phyloP scores from a whole-genome alignment of 2,329 filamentous ascomycete genomes.

The Aspergillus sp. region DNA sequence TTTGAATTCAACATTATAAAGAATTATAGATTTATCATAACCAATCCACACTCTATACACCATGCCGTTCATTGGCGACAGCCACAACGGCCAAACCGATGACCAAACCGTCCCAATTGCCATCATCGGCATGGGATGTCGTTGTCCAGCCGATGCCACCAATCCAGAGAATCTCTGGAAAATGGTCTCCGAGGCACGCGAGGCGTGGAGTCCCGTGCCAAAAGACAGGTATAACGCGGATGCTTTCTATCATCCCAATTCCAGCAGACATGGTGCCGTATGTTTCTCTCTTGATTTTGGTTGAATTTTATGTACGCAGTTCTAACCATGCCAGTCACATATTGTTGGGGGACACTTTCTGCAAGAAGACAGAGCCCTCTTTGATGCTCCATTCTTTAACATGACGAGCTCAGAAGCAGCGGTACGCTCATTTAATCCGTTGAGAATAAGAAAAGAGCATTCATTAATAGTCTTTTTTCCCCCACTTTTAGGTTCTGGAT shows the following conservation, averaged over 20 bases:
- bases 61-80: no score
- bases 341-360: neutral
- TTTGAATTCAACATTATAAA: no score
- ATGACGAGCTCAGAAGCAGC: neutral
- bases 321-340: no score
- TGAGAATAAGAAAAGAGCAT: no score
- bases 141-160: conserved; percentile 18
- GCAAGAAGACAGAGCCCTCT: neutral
- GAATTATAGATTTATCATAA: no score
- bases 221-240: conserved; percentile 15
- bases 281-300: no score
- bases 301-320: no score
- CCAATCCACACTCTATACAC: no score
- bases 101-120: conserved; percentile 18
- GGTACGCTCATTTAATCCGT: neutral
- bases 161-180: conserved; percentile 16
- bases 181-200: conserved; percentile 9
- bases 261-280: no score
- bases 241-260: conserved; percentile 17
- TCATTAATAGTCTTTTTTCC: neutral
- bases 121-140: conserved; percentile 19
- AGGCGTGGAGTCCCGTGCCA: conserved; percentile 11
- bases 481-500: neutral
- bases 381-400: neutral
- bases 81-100: neutral